Evolutionary conservation across 2,329 filamentous ascomycete species (phyloP).

Genomic region (Alternaria sp.): DNA sequence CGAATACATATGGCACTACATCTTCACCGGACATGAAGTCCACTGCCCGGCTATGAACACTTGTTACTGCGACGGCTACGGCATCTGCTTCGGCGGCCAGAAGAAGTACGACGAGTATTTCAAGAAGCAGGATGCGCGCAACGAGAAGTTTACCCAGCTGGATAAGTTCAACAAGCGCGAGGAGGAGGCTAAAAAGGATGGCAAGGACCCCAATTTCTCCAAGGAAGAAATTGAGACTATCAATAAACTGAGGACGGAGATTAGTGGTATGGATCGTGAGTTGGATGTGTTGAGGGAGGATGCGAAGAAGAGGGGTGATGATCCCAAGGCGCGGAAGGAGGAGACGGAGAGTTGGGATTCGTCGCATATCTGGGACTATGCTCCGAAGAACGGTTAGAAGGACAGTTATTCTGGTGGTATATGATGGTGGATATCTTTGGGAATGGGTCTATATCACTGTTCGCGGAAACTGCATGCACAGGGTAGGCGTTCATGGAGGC

Average conservation of each 20-base stretch:
- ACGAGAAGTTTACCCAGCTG: slow-evolving; percentile 51
- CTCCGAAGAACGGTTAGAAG: slow-evolving; percentile 22
- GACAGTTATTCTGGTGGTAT: too few relatives aligned
- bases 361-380: slow-evolving; percentile 46
- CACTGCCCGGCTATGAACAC: slow-evolving; percentile 49
- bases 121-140: slow-evolving; percentile 52
- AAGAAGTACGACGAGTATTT: slow-evolving; percentile 59
- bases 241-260: slow-evolving; percentile 24
- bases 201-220: slow-evolving; percentile 27
- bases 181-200: slow-evolving; percentile 41
- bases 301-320: slow-evolving; percentile 44
- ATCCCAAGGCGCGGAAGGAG: slow-evolving; percentile 36
- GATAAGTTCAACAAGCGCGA: slow-evolving; percentile 48
- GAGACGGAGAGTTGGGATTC: slow-evolving; percentile 46
- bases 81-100: slow-evolving; percentile 64
- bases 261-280: slow-evolving; percentile 35
- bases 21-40: slow-evolving; percentile 49
- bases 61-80: slow-evolving; percentile 70
- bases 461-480: background rate
- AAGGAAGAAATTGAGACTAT: slow-evolving; percentile 30
- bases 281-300: slow-evolving; percentile 38
- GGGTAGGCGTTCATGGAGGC: slow-evolving; percentile 15
- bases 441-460: background rate
- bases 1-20: slow-evolving; percentile 52
- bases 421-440: background rate